Conservation (phyloP, 2,329 filamentous ascomycete species). For the Aspergillus pseudotamarii region DNA sequence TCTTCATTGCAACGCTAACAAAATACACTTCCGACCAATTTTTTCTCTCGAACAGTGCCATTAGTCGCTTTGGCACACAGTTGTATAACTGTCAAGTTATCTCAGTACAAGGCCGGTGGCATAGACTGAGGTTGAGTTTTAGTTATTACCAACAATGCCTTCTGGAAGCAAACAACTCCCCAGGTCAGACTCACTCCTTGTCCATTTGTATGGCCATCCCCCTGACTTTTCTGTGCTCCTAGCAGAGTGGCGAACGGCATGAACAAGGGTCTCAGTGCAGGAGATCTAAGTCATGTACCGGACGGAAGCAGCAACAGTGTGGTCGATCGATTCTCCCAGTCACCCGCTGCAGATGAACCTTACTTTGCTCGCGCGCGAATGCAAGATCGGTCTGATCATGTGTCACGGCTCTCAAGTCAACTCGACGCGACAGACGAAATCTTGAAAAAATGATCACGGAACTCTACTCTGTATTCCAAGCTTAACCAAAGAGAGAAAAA, state of each 20-base stretch:
- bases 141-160: conserved; percentile 15
- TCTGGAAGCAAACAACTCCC: conserved; percentile 17
- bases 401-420: conserved; percentile 33
- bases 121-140: not conserved
- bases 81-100: not conserved
- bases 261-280: conserved; percentile 29
- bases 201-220: not conserved
- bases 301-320: conserved; percentile 24
- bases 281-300: conserved; percentile 31
- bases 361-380: conserved; percentile 38
- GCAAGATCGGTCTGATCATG: conserved; percentile 32
- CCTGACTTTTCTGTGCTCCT: conserved; percentile 2
- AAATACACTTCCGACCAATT: not conserved
- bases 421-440: conserved; percentile 33
- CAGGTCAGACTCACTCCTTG: conserved; percentile 17
- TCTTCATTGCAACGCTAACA: not conserved
- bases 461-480: conserved; percentile 4
- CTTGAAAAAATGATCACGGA: conserved; percentile 23
- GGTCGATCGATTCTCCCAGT: conserved; percentile 31
- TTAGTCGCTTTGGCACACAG: no score
- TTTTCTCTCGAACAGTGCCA: not conserved
- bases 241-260: conserved; percentile 25
- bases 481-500: conserved; percentile 4
- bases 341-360: conserved; percentile 32
- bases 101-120: not conserved